Conservation (phyloP, 371 early-diverging fungal genomes). For the Mortierella sp. region DNA sequence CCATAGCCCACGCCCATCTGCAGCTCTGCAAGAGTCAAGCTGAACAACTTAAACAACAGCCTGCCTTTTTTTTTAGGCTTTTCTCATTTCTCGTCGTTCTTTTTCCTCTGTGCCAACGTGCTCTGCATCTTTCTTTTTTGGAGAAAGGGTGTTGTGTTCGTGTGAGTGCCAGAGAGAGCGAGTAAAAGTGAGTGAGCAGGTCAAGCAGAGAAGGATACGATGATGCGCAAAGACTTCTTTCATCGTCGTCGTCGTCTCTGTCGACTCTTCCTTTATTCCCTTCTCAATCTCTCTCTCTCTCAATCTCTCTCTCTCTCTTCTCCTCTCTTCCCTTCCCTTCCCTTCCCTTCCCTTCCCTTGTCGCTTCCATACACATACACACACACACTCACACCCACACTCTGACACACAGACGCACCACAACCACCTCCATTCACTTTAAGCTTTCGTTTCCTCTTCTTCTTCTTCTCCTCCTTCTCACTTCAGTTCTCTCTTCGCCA, state of each 20-base stretch:
- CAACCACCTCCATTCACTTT: too few species aligned
- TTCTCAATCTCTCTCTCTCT: conserved; percentile 7
- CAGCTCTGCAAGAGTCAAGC: neutral
- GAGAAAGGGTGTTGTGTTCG: too few species aligned
- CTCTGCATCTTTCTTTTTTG: neutral
- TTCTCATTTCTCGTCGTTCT: neutral
- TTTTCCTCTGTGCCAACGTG: neutral
- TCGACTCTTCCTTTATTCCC: neutral
- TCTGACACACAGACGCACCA: too few species aligned
- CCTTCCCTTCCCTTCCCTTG: too few species aligned
- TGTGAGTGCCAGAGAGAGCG: too few species aligned
- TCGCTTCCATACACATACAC: too few species aligned
- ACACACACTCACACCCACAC: too few species aligned
- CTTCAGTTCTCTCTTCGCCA: neutral
- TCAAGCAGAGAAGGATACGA: too few species aligned
- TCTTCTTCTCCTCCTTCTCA: neutral
- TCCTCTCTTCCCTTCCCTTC: neutral
- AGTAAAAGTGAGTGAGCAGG: too few species aligned
- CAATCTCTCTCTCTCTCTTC: conserved; percentile 13
- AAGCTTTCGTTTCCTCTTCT: neutral
- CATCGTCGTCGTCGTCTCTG: neutral
- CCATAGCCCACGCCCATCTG: too few species aligned
- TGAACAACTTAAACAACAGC: too few species aligned
- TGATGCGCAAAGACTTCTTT: too few species aligned
- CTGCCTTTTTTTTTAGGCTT: neutral